Percentiles rank a stretch among this genome's conserved stretches.
Conservation (phyloP, 2,329 filamentous ascomycete genomes). For the Microdochium trichocladiopsis region DNA sequence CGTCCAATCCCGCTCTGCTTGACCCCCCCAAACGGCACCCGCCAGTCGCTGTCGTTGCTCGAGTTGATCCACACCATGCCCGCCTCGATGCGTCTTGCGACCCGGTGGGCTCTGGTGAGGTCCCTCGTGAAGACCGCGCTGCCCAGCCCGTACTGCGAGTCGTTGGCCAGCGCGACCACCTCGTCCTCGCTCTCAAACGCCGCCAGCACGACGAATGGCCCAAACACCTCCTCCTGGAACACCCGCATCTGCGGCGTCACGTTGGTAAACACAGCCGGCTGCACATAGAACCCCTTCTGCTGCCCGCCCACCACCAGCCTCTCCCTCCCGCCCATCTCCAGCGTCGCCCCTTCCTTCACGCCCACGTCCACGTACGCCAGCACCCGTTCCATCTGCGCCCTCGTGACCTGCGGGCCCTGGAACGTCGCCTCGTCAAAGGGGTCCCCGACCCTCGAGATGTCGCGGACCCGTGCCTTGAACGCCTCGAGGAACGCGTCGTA, state of each 20-base stretch:
- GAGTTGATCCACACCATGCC: constrained; percentile 26
- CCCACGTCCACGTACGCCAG: not conserved
- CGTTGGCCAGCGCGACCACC: constrained; percentile 1
- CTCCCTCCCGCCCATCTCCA: constrained; percentile 35
- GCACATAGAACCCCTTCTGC: constrained; percentile 1
- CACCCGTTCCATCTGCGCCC: not conserved
- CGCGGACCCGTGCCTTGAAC: not conserved
- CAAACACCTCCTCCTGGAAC: constrained; percentile 4
- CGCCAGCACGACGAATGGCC: constrained; percentile 2
- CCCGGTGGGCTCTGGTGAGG: constrained; percentile 24
- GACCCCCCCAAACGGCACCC: constrained; percentile 4
- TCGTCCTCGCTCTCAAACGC: constrained; percentile 2
- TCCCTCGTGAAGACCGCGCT: constrained; percentile 43
- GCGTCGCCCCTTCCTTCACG: not conserved
- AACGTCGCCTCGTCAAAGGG: not conserved
- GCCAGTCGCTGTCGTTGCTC: constrained; percentile 1
- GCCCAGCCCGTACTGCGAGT: constrained; percentile 41
- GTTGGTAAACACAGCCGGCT: constrained; percentile 2
- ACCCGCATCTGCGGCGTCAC: constrained; percentile 3
- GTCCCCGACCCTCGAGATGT: not conserved
- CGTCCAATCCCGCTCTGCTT: constrained; percentile 4
- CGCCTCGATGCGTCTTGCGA: constrained; percentile 40
- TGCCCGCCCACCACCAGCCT: constrained; percentile 21
- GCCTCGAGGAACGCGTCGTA: not conserved
- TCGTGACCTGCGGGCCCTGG: not conserved